Base-by-base conservation (phyloP, 1,139 yeast species). In the Candida tropicalis region DNA sequence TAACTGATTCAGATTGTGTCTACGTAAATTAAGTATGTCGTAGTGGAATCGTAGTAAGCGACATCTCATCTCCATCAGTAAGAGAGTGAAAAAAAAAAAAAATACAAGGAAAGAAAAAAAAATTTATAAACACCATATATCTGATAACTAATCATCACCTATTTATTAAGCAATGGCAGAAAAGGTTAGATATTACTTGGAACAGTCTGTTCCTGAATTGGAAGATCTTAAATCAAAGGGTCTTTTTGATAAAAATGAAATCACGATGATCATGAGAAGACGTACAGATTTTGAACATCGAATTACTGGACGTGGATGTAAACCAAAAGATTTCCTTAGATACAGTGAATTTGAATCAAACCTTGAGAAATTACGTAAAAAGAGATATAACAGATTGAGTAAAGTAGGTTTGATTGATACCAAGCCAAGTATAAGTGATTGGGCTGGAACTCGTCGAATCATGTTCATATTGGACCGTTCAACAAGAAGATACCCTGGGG, bases 261-360 rank as follows among this genome's bases (percentile, higher is more conserved):
- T 90, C 53, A 82, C 85, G 40, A 77, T 81, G 73, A 86, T 95
- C 48, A 89, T 93, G 91, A 83, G 93, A 67, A 81, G 90, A 60
- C 79, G 99, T 67, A 91, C 98, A 0, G 97, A 91, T 64, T 93
- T 90, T 56, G 99, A 95, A 65, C 97, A 93, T 63, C 71, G 97
- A 49, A 79, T 95, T 44, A 81, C 81, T 41, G 90, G 96, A 35
- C 77, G 98, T 63, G 95, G 95, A 2, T 80, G 93, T 16, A 82
- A 78, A 52, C 80, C 90, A 4, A 71, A 80, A 46, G 99, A 93
- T 62, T 95, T 83, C 59, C 60, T 89, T 47, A 77, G 79, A 53
- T 95, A 93, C 61, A 80, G 87, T 37, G 88, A 83, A 48, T 95
- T 86, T 58, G 99, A 95, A 60, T 73, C 67, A 51, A 87, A 85